Evolutionary conservation across 208 protist genomes (phyloP), one percentile per base, ranked within the genome.

Genomic region (Trypanosomatidae sp.): DNA sequence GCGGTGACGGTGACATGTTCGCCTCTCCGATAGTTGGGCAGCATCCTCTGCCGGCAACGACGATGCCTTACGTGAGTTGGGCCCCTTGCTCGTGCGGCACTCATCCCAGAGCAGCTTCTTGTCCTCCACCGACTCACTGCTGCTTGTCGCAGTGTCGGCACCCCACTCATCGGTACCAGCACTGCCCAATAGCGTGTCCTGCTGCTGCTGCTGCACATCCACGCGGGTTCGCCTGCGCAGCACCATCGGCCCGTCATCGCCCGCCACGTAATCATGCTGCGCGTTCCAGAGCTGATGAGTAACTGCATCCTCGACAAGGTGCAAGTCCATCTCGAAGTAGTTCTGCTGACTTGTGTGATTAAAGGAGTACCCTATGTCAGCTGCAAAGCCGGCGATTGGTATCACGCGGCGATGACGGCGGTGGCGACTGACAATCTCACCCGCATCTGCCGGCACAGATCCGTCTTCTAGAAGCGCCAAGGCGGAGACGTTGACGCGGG

Each of bases 301-400:
- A 17, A 76, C 86, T 43, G 50, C 41, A 52, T 76, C 66, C 12
- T 64, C 13, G 7, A 80, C n/a, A 15, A 82, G 81, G 12, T 50
- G 69, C 44, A 95, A 73, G 15, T 81, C 67, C 55, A 83, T 81
- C 76, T 81, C 81, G 69, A 92, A 94, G 71, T 88, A 76, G 8
- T 78, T 43, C 66, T 96, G 91, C 47, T 58, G 33, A 0, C 80
- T 82, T 9, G 77, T 81, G 66, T 83, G 86, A 78, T 95, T 87
- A 78, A 93, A 95, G 33, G 81, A 85, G 72, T 92, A 93, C 13
- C 79, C 87, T 8, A 94, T 19, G 10, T 79, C 72, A 1, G 62
- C 69, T 53, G 55, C 68, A 66, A 90, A 83, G 43, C 88, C 91
- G 12, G 88, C 91, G 52, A 95, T 43, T 6, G 88, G 91, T 56